Evolutionary conservation across 805 yeast genomes (phyloP).

Genomic region (Teunomyces gatunensis): DNA sequence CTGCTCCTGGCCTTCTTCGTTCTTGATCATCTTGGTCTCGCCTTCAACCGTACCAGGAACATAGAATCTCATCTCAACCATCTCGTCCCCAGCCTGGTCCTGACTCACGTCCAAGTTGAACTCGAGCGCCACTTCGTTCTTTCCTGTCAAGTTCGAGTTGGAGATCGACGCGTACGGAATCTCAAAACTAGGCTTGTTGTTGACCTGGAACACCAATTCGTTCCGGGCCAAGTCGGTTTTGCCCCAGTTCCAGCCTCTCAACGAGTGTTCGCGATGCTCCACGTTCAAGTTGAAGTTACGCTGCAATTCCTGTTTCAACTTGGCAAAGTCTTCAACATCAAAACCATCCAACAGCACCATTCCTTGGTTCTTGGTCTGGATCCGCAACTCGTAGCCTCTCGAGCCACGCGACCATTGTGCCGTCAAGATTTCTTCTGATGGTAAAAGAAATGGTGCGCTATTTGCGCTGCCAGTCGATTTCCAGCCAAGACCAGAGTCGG

Average conservation of each 20-base stretch:
- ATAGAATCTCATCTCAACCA: constrained; percentile 91
- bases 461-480: constrained; percentile 39
- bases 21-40: constrained; percentile 31
- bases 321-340: constrained; percentile 75
- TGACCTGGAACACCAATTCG: constrained; percentile 81
- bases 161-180: constrained; percentile 77
- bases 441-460: constrained; percentile 77
- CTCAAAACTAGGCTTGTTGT: constrained; percentile 89
- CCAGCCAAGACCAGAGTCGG: constrained; percentile 98
- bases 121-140: constrained; percentile 91
- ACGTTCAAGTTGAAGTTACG: constrained; percentile 68
- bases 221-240: constrained; percentile 87
- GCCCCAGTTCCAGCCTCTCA: constrained; percentile 99
- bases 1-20: constrained; percentile 20
- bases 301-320: constrained; percentile 79
- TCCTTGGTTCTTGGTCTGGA: constrained; percentile 85
- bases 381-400: constrained; percentile 83
- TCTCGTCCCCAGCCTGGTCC: constrained; percentile 85
- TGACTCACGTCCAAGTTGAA: constrained; percentile 59
- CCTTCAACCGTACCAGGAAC: constrained; percentile 81
- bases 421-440: constrained; percentile 78
- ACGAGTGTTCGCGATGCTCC: constrained; percentile 85
- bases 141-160: constrained; percentile 87
- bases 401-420: constrained; percentile 93
- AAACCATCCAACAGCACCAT: constrained; percentile 90